phyloP scores from a whole-genome alignment of 176 grass and related monocot genomes.

The Triticum timopheevii region DNA sequence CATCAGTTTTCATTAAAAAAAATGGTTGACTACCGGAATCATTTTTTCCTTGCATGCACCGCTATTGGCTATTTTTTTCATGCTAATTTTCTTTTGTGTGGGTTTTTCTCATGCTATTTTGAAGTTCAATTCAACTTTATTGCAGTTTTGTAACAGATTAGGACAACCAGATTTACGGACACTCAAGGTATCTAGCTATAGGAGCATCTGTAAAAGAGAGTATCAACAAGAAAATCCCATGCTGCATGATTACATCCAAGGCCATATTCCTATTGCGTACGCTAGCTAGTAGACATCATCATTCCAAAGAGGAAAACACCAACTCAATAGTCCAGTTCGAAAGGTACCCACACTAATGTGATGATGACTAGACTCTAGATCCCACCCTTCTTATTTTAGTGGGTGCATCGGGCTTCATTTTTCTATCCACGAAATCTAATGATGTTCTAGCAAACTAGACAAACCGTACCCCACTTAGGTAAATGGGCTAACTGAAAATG shows the following conservation, averaged over 20 bases:
- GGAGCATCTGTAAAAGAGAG: neutral
- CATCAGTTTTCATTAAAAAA: too few relatives aligned
- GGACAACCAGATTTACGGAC: neutral
- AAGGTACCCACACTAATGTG: neutral
- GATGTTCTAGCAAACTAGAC: neutral
- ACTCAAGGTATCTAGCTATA: neutral
- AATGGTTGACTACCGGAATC: too few relatives aligned
- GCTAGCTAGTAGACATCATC: neutral
- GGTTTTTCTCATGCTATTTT: too few relatives aligned
- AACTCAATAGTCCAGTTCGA: neutral
- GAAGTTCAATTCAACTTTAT: too few relatives aligned
- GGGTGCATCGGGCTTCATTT: neutral
- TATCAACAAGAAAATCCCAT: constrained; percentile 23
- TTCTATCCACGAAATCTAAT: neutral
- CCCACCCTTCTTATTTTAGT: neutral
- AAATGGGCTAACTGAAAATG: neutral
- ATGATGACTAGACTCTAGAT: neutral
- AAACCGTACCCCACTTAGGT: neutral
- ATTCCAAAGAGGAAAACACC: neutral
- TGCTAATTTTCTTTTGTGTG: too few relatives aligned
- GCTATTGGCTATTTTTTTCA: neutral
- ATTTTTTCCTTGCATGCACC: too few relatives aligned
- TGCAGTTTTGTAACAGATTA: neutral
- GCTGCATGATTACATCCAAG: neutral
- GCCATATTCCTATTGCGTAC: neutral